These are phyloP conservation scores for Coprinellus micaceus DNA, from an alignment of 768 basidiomycete species.

Conservation along the genomic window DNA sequence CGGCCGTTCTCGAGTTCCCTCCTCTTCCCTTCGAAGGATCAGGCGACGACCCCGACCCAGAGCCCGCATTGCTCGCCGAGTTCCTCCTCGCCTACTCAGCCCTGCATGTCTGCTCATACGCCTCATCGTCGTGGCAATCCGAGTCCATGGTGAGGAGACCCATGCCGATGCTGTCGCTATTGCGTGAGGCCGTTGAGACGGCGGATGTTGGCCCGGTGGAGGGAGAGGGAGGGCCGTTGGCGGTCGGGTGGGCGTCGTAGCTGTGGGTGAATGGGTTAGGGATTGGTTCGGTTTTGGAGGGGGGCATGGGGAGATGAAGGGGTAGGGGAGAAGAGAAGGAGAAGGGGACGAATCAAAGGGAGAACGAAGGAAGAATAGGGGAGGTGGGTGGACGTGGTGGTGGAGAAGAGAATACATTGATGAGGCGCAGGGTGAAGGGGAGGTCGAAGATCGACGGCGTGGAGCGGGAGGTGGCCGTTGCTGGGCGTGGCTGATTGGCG, in stretches of 20 bases:
- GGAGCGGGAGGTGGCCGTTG: no score
- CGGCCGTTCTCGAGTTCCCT: slow-evolving; percentile 28
- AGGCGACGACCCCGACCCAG: neutral
- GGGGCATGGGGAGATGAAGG: no score
- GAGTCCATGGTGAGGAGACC: slow-evolving; percentile 23
- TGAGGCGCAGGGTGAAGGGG: no score
- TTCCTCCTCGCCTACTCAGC: neutral
- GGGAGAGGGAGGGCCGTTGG: slow-evolving; percentile 11
- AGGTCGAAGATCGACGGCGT: no score
- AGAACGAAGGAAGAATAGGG: no score
- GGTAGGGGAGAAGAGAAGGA: no score
- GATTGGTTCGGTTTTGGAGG: no score
- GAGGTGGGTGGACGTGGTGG: no score
- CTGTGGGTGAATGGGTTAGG: no score
- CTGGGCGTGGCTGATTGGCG: no score
- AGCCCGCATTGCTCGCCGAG: neutral
- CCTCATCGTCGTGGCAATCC: slow-evolving; percentile 18
- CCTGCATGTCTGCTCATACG: neutral
- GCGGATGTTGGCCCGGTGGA: slow-evolving; percentile 10
- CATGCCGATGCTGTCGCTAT: slow-evolving; percentile 48
- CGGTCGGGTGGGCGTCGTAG: slow-evolving; percentile 58
- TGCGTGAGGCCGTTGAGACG: slow-evolving; percentile 24
- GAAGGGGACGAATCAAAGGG: no score
- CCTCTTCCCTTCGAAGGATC: neutral
- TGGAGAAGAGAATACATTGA: no score